phyloP scores from a whole-genome alignment of 1,284 basidiomycete species.

The Neotropicomus parvogracilis region DNA sequence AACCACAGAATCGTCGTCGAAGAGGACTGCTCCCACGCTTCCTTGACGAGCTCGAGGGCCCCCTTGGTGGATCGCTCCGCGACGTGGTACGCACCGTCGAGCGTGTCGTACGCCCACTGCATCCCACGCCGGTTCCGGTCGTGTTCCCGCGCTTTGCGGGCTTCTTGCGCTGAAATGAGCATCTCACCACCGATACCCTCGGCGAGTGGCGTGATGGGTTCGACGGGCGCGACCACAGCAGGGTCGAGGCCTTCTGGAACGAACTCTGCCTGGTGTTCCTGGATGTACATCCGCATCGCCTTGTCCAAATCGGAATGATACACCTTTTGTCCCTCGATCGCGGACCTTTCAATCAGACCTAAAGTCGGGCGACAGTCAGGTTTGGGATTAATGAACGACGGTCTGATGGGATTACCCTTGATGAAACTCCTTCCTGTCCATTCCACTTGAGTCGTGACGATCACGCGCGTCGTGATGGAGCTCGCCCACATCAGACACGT shows the following conservation, averaged over 20 bases:
- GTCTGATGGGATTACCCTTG: constrained; percentile 58
- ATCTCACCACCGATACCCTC: constrained; percentile 14
- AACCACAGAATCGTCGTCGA: constrained; percentile 68
- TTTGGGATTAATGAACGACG: neutral
- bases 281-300: constrained; percentile 85
- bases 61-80: constrained; percentile 64
- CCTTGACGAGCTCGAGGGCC: constrained; percentile 67
- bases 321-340: constrained; percentile 90
- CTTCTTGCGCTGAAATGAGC: constrained; percentile 21
- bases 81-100: constrained; percentile 70
- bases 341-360: constrained; percentile 93
- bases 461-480: constrained; percentile 68
- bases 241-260: constrained; percentile 75
- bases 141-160: constrained; percentile 53
- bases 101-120: constrained; percentile 84
- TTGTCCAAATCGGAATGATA: constrained; percentile 85
- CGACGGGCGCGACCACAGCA: constrained; percentile 41
- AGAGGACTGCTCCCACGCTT: constrained; percentile 70
- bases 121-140: constrained; percentile 68
- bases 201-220: constrained; percentile 24
- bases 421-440: constrained; percentile 97
- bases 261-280: constrained; percentile 87
- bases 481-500: constrained; percentile 96
- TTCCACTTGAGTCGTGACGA: constrained; percentile 91
- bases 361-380: neutral